Evolutionary conservation across 352 stramenopile species (phyloP).

Genomic region (Phytophthora pseudosyringae): DNA sequence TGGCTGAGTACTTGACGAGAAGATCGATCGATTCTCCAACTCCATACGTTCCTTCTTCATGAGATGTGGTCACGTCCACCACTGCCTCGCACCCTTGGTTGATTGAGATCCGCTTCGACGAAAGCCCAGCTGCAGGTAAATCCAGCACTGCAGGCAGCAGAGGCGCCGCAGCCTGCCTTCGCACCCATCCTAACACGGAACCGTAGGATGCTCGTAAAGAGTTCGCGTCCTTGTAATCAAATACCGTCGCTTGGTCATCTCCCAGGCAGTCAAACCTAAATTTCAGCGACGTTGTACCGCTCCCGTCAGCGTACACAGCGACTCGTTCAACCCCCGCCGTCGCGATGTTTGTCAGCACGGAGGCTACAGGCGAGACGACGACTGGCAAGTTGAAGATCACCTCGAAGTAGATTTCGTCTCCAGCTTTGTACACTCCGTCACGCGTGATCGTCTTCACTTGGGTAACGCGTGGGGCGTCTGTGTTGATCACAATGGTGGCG

Average conservation of each 20-base stretch:
- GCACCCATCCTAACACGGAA: slow-evolving; percentile 52
- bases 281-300: slow-evolving; percentile 50
- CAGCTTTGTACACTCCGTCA: slow-evolving; percentile 63
- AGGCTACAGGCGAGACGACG: slow-evolving; percentile 40
- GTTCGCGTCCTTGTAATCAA: slow-evolving; percentile 47
- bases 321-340: slow-evolving; percentile 34
- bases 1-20: slow-evolving; percentile 50
- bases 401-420: slow-evolving; percentile 52
- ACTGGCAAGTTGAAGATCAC: slow-evolving; percentile 65
- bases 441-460: slow-evolving; percentile 57
- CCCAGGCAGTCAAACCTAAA: slow-evolving; percentile 52
- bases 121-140: slow-evolving; percentile 46
- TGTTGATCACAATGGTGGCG: slow-evolving; percentile 58
- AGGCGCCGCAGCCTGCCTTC: slow-evolving; percentile 41
- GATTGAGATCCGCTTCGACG: slow-evolving; percentile 65
- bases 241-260: slow-evolving; percentile 46
- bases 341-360: slow-evolving; percentile 44
- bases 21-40: slow-evolving; percentile 72
- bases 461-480: slow-evolving; percentile 45
- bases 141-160: slow-evolving; percentile 49
- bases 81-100: slow-evolving; percentile 52
- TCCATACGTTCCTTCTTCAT: slow-evolving; percentile 60
- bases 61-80: slow-evolving; percentile 39
- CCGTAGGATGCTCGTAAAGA: slow-evolving; percentile 53
- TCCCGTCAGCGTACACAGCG: slow-evolving; percentile 56